Evolutionary conservation across 2,329 filamentous ascomycete species (phyloP), one percentile per base, ranked within the genome.

Genomic region (Claviceps fusiformis): DNA sequence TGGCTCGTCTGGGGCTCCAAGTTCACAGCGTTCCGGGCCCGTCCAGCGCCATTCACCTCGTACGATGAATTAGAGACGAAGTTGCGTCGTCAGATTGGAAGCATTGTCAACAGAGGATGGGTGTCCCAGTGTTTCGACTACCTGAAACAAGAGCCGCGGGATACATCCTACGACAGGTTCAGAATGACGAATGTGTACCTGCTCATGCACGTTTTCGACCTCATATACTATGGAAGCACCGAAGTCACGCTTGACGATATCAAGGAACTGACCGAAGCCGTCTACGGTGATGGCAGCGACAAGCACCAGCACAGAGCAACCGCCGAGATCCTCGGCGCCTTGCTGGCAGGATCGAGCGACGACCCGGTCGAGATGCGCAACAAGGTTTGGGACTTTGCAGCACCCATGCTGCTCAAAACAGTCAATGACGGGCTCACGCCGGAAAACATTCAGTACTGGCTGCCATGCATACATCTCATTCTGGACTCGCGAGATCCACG

Each of bases 231-330:
- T 63, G 89, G 83, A 1, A 73, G 88, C 53, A 90, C 93, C 0
- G 74, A 76, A 15, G 86, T 86, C 29, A 95, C 83, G 0, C 88
- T 96, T 62, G 83, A 92, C 6, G 93, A 98, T 55, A 84, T 98
- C 67, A 86, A 92, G 65, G 85, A 91, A 62, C 76, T 96, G 57
- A 82, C 87, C 5, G 75, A 80, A 56, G 80, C 82, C 2, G 83
- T 95, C 0, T 97, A 89, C 64, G 92, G 85, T 15, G 92, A 98
- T 68, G 93, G 95, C 10, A 93, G 85, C 63, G 93, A 98, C 67
- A 96, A 96, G 70, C 93, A 98, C 68, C 92, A 98, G 67, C 93
- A 98, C 68, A 87, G 93, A 53, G 93, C 93, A 17, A 95, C 93
- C 2, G 82, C 93, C 0, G 93, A 98, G 70, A 96, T 98, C 55